A percentile compares a stretch with the other conserved stretches of the same genome.
These are phyloP conservation scores for Trametes sp. DNA, from an alignment of 1,284 basidiomycete species.

Conservation along the genomic window DNA sequence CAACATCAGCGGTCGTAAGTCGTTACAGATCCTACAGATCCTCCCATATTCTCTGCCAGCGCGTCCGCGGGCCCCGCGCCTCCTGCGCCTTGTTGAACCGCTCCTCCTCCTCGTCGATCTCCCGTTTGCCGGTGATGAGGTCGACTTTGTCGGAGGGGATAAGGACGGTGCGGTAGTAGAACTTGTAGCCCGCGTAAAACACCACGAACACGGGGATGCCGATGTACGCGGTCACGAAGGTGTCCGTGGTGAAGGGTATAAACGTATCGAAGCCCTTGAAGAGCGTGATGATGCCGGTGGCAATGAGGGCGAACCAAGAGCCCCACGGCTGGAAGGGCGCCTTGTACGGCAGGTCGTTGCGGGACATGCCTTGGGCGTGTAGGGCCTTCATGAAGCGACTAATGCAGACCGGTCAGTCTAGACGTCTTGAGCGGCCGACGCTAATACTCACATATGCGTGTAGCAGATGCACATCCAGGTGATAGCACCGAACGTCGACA, in stretches of 20 bases:
- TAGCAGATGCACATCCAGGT: constrained; percentile 79
- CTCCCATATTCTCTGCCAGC: constrained; percentile 51
- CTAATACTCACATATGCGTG: constrained; percentile 63
- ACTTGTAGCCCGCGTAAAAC: constrained; percentile 67
- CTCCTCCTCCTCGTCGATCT: constrained; percentile 73
- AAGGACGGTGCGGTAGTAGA: constrained; percentile 57
- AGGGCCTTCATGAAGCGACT: constrained; percentile 76
- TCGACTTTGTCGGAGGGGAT: constrained; percentile 67
- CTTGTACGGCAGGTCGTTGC: constrained; percentile 72
- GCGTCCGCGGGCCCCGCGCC: constrained; percentile 48
- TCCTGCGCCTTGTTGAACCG: constrained; percentile 51
- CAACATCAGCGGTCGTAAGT: background rate
- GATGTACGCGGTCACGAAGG: constrained; percentile 71
- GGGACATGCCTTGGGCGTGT: constrained; percentile 67
- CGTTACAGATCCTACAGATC: constrained; percentile 52
- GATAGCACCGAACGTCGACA: constrained; percentile 66
- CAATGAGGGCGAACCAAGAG: constrained; percentile 65
- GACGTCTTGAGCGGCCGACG: too few relatives aligned
- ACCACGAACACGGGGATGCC: constrained; percentile 62
- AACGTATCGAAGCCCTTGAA: constrained; percentile 64
- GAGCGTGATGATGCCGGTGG: constrained; percentile 66
- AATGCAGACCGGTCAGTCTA: background rate
- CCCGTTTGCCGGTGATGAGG: constrained; percentile 65
- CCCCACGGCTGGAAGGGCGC: constrained; percentile 73
- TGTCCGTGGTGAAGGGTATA: constrained; percentile 61